Percentiles rank a stretch among this genome's conserved stretches.
Evolutionary conservation across 1,284 basidiomycete genomes (phyloP).

Genomic region (Irpex sp.): DNA sequence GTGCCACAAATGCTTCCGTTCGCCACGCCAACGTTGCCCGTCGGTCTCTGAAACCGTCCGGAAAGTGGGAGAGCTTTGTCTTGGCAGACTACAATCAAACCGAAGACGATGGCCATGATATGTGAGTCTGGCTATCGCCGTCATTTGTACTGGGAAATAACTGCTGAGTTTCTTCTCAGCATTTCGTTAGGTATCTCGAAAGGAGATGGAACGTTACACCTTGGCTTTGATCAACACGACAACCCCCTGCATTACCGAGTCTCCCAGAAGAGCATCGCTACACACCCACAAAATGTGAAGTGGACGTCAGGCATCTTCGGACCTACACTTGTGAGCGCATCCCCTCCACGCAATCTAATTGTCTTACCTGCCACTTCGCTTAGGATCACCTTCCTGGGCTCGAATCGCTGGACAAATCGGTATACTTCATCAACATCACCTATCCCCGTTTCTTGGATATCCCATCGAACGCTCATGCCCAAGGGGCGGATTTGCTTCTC

Average conservation of each 20-base stretch:
- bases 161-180: slow-evolving; percentile 15
- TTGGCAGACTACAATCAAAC: slow-evolving; percentile 39
- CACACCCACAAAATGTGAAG: slow-evolving; percentile 22
- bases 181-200: slow-evolving; percentile 40
- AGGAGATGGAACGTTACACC: slow-evolving; percentile 38
- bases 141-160: slow-evolving; percentile 17
- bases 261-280: slow-evolving; percentile 31
- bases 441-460: slow-evolving; percentile 38
- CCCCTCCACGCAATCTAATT: neutral
- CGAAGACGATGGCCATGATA: slow-evolving; percentile 39
- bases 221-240: slow-evolving; percentile 42
- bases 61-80: slow-evolving; percentile 33
- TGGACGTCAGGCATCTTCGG: slow-evolving; percentile 30
- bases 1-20: slow-evolving; percentile 29
- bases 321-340: slow-evolving; percentile 18
- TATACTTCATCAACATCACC: slow-evolving; percentile 36
- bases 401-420: slow-evolving; percentile 31
- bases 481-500: slow-evolving; percentile 30
- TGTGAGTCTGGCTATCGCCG: slow-evolving; percentile 9
- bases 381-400: slow-evolving; percentile 37
- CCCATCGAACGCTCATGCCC: slow-evolving; percentile 13
- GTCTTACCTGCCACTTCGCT: neutral
- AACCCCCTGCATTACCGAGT: slow-evolving; percentile 37
- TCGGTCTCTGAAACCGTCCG: slow-evolving; percentile 19
- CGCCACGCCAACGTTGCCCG: slow-evolving; percentile 33